Evolutionary conservation across 139 green algal species (phyloP).

Genomic region (Nannochloris sp.): DNA sequence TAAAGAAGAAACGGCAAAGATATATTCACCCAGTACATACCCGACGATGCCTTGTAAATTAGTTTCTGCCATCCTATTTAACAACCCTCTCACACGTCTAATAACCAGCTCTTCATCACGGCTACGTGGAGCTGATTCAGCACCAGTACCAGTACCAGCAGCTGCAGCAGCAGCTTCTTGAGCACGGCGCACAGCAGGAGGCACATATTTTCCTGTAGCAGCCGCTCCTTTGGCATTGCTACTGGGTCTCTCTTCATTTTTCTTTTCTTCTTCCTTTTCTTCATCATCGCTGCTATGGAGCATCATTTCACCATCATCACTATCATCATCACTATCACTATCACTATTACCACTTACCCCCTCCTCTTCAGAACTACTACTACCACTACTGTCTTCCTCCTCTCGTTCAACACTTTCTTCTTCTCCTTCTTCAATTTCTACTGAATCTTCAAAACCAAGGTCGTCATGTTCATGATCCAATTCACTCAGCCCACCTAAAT

Average conservation of each 20-base stretch:
- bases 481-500: not conserved
- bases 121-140: too few relatives aligned
- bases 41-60: slow-evolving; percentile 55
- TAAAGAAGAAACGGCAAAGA: not conserved
- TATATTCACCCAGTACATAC: not conserved
- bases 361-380: not conserved
- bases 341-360: not conserved
- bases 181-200: slow-evolving; percentile 42
- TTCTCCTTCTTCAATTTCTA: not conserved
- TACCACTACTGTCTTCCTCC: not conserved
- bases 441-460: not conserved
- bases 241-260: not conserved
- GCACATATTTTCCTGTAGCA: slow-evolving; percentile 45
- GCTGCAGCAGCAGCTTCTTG: slow-evolving; percentile 1
- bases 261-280: slow-evolving; percentile 3
- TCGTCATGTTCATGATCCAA: not conserved
- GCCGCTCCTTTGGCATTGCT: not conserved
- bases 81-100: slow-evolving; percentile 53
- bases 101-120: slow-evolving; percentile 21
- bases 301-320: not conserved
- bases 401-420: slow-evolving; percentile 3
- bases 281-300: slow-evolving; percentile 9
- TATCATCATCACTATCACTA: not conserved
- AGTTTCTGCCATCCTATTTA: slow-evolving; percentile 67
- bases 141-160: not conserved